Evolutionary conservation across 176 grass and related monocot genomes (phyloP).

Genomic region (Aegilops bicornis): DNA sequence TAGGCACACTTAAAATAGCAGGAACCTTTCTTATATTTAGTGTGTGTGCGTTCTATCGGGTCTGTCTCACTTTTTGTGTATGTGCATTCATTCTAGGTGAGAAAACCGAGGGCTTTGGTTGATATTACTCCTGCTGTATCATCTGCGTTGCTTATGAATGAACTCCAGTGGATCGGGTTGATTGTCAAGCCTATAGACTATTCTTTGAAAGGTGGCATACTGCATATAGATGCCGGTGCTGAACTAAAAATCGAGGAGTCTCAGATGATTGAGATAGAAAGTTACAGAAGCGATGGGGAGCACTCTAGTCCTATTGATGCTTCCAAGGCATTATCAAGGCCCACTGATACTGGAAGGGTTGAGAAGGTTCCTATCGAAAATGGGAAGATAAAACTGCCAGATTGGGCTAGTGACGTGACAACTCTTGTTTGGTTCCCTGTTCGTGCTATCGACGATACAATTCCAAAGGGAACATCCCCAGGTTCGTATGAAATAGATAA

Average conservation of each 20-base stretch:
- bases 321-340: constrained; percentile 2
- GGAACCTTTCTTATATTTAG: neutral
- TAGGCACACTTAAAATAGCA: neutral
- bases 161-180: constrained; percentile 95
- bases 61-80: neutral
- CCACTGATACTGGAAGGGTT: constrained; percentile 37
- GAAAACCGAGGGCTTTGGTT: constrained; percentile 91
- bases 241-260: constrained; percentile 88
- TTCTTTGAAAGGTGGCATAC: constrained; percentile 83
- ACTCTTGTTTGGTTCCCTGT: constrained; percentile 97
- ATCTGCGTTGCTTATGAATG: constrained; percentile 92
- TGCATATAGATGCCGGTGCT: constrained; percentile 92
- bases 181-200: constrained; percentile 93
- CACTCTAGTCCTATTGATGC: constrained; percentile 22
- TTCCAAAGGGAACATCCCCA: constrained; percentile 77
- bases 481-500: constrained; percentile 53
- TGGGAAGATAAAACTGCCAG: constrained; percentile 86
- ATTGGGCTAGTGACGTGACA: constrained; percentile 82
- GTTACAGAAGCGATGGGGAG: constrained; percentile 37
- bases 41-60: neutral
- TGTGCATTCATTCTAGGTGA: constrained; percentile 51
- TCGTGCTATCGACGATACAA: constrained; percentile 82
- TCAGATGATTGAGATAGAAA: constrained; percentile 90
- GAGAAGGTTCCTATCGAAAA: constrained; percentile 70
- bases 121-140: constrained; percentile 90